Conservation (phyloP, 1,284 basidiomycete genomes). For the Tilletia walkeri region DNA sequence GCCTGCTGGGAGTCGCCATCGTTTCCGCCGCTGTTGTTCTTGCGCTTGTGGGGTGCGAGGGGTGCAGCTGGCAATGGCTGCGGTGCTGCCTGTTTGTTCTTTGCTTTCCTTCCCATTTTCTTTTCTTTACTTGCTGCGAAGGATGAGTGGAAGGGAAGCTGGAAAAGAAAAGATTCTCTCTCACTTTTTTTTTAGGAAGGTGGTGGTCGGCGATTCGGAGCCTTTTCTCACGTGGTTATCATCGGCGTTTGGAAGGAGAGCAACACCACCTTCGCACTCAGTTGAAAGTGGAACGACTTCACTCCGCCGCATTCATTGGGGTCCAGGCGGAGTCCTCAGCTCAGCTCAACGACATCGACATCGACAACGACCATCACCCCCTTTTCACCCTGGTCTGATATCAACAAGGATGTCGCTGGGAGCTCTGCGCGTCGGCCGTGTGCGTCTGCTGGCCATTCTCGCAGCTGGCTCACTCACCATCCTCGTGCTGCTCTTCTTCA, state of each 20-base stretch:
- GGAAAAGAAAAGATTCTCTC: background rate
- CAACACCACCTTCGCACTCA: background rate
- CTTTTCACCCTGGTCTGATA: too few relatives aligned
- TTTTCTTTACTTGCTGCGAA: background rate
- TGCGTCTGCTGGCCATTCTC: background rate
- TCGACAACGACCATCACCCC: too few relatives aligned
- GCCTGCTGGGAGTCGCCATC: slow-evolving; percentile 44
- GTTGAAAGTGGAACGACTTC: background rate
- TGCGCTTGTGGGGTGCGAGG: slow-evolving; percentile 59
- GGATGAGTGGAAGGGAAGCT: slow-evolving; percentile 5
- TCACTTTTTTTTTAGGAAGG: too few relatives aligned
- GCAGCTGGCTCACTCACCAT: background rate
- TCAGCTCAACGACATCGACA: too few relatives aligned
- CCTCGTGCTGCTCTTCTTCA: slow-evolving; percentile 7
- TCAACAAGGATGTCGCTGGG: background rate
- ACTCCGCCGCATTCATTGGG: too few relatives aligned
- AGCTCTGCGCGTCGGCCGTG: background rate
- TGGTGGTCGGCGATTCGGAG: background rate
- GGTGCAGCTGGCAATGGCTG: slow-evolving; percentile 64
- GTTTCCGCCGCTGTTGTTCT: slow-evolving; percentile 57
- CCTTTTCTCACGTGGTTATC: background rate
- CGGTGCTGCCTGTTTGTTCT: slow-evolving; percentile 82
- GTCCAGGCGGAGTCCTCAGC: too few relatives aligned
- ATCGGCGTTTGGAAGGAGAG: background rate
- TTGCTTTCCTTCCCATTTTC: slow-evolving; percentile 80